These are phyloP conservation scores for Lichenothelia convexa DNA, from an alignment of 495 filamentous ascomycete genomes.

Conservation along the genomic window DNA sequence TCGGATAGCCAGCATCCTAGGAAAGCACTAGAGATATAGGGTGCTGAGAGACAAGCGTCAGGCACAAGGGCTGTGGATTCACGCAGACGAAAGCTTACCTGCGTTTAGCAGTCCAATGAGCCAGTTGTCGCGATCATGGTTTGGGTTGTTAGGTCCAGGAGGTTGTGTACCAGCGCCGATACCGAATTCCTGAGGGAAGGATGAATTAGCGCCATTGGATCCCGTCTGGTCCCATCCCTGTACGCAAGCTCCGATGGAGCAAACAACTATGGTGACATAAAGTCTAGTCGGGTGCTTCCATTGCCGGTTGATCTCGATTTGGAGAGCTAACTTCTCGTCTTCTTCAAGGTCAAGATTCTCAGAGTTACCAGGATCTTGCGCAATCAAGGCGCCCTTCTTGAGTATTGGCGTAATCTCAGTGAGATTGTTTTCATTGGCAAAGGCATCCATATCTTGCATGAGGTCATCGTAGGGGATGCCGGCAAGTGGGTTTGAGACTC, in stretches of 20 bases:
- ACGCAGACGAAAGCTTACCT: conserved; percentile 23
- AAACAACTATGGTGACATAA: conserved; percentile 35
- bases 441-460: conserved; percentile 30
- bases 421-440: conserved; percentile 28
- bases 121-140: conserved; percentile 31
- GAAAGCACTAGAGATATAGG: conserved; percentile 1
- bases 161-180: conserved; percentile 5
- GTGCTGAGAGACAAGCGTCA: conserved; percentile 10
- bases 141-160: conserved; percentile 5
- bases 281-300: conserved; percentile 38
- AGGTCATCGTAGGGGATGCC: conserved; percentile 30
- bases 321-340: conserved; percentile 26
- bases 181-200: conserved; percentile 14
- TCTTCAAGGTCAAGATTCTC: conserved; percentile 26
- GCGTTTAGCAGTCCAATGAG: conserved; percentile 46
- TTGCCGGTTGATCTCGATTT: conserved; percentile 32
- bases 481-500: conserved; percentile 28
- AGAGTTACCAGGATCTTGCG: conserved; percentile 28
- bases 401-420: conserved; percentile 27
- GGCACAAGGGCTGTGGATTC: conserved; percentile 2
- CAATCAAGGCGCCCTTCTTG: conserved; percentile 34
- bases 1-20: conserved; percentile 44
- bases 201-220: conserved; percentile 22
- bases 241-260: conserved; percentile 22
- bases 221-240: conserved; percentile 22